Base-by-base conservation (phyloP, 352 stramenopile species). In the Globisporangium paroecandrum region DNA sequence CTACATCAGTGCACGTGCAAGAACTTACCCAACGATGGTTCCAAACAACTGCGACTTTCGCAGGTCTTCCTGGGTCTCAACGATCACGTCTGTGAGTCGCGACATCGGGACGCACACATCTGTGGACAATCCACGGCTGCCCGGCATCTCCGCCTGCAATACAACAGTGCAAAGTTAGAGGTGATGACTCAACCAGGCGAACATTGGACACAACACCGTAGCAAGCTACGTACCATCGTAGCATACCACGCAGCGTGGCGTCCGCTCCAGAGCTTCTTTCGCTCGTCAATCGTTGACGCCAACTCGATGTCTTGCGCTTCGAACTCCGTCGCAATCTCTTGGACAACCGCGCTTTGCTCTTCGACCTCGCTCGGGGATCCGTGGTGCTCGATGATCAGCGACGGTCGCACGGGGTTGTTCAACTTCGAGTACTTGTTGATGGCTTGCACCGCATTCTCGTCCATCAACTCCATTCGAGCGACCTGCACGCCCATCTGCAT, bases 51-150 rank as follows among this genome's bases (percentile, higher is more conserved):
- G 82, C 8, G 87, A 89, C 57, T 91, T 77, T 61, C 92, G 83
- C 24, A 99, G 76, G 63, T 99, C 94, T 29, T 79, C 66, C 64
- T 97, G 93, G 20, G 94, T 99, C 69, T 95, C 90, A 13, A 91
- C 82, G 41, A 99, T 97, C 22, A 99, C 75, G 63, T 98, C 83
- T 8, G 97, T 86, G 56, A 99, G 87, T 47, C 93, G 87, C 18
- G 84, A 94, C 36, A 99, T 83, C n/a, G 97, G 97, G 5, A 99
- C 97, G 63, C 95, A 98, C 5, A 98, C 96, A 82, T 99, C 97
- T 27, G 97, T 99, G 10, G 96, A 87, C 15, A 98, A 75, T 27
- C 80, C 94, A 5, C 83, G 79, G 67, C 85, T 91, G 9, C 91
- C 89, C 53, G 87, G 87, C 77, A 93, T 89, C 73, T 90, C 75